Conservation (phyloP, 139 green algal genomes). For the Chlorella ohadii region DNA sequence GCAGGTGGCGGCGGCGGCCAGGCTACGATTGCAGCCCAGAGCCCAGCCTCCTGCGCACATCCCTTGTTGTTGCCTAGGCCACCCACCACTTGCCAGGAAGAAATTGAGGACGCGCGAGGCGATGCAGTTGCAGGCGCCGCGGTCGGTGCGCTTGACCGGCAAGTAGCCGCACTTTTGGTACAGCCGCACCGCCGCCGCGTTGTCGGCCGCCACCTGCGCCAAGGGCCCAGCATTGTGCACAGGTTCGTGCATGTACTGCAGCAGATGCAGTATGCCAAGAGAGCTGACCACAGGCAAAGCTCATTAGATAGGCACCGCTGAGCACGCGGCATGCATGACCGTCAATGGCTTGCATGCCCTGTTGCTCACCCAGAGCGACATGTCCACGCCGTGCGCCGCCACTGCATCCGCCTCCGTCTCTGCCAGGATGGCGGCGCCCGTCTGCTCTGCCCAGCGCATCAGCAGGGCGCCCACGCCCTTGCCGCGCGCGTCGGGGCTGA, state of each 20-base stretch:
- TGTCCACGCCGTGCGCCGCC: conserved; percentile 13
- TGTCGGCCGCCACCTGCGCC: conserved; percentile 45
- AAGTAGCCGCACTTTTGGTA: conserved; percentile 36
- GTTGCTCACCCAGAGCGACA: conserved; percentile 40
- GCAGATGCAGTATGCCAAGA: too few relatives aligned
- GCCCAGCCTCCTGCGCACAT: too few relatives aligned
- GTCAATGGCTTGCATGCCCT: too few relatives aligned
- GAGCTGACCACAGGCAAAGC: too few relatives aligned
- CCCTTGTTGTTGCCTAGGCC: too few relatives aligned
- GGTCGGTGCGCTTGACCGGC: conserved; percentile 12
- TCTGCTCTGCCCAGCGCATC: conserved; percentile 40
- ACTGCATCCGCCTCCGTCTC: background rate
- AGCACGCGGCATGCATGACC: too few relatives aligned
- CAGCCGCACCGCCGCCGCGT: conserved; percentile 20
- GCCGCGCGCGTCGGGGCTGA: conserved; percentile 33
- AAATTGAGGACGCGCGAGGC: conserved; percentile 1
- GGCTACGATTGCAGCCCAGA: too few relatives aligned
- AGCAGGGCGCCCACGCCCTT: conserved; percentile 42
- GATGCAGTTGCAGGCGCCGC: conserved; percentile 33
- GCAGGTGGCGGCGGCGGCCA: background rate
- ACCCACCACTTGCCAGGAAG: conserved; percentile 29
- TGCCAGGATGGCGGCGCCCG: conserved; percentile 13
- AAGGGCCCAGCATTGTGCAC: background rate
- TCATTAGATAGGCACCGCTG: too few relatives aligned
- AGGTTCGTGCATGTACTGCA: too few relatives aligned